Base-by-base conservation (phyloP, 805 yeast species). In the Saturnispora ahearnii region DNA sequence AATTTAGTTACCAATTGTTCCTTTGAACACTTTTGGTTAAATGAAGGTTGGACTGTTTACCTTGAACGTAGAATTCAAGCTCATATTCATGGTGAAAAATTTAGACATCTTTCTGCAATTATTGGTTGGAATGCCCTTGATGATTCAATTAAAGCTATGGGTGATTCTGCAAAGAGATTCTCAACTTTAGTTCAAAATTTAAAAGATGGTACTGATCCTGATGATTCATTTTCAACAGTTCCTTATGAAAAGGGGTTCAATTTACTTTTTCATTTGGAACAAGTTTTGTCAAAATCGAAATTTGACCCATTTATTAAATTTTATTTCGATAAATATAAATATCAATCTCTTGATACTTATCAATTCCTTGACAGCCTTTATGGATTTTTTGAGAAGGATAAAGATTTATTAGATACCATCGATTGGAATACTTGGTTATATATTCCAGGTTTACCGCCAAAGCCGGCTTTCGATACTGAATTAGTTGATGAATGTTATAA, bases 31-130 rank as follows among this genome's bases (percentile, higher is more conserved):
- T 88, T 89, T 65, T 89, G 95, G 93, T 76, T 89, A 57, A 89
- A 89, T 64, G 96, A 89, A 70, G 96, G 96, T 34, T 89, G 96
- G 96, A 88, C 96, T 5, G 96, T 89, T 37, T 89, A 89, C 64
- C 67, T 89, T 34, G 96, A 89, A 67, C 77, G 96, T 63, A 73
- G 96, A 59, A 88, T 89, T 52, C 70, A 80, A 29, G 95, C 86
- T 15, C 76, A 73, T 13, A 64, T 87, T n/a, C 87, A 87, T 60
- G 96, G 93, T 24, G 91, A 86, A 58, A 66, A 79, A 31, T 73
- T 78, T 40, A 78, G 96, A 62, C 91, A 87, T 58, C 86, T 89
- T 62, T 74, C 82, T 53, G 88, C 89, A 36, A 81, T 89, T 53
- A 84, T 86, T 59, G 96, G 96, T 46, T 89, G 96, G 96, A 79